Evolutionary conservation across 768 basidiomycete genomes (phyloP), one percentile per base, ranked within the genome.

Genomic region (Lactarius sp.): DNA sequence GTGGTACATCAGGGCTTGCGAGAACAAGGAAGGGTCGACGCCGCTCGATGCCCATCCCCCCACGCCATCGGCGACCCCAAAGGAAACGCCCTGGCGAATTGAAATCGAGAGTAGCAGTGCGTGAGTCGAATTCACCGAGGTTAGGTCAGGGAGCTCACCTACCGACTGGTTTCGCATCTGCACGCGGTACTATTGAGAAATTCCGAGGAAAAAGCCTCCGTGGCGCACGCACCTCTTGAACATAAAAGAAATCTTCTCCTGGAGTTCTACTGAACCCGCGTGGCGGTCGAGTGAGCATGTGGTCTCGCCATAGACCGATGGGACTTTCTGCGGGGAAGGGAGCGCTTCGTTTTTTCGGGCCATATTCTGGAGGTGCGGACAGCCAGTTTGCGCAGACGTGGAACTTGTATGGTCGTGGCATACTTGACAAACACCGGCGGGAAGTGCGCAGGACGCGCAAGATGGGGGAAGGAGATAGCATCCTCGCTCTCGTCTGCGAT

Each of bases 11-110:
- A 98, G 77, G 0, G 91, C 84, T 75, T 97, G 94, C 1, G 93
- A 87, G 77, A 95, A 98, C 51, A 95, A 77, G 0, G 92, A 87
- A 1, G 92, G 92, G 74, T 97, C 93, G 57, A 92, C 83, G 16
- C 92, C 89, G 33, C 83, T 82, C 42, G 87, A 83, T 53, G 84
- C 81, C 95, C 95, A 98, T 20, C 94, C 94, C 2, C 94, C 94
- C 4, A 97, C 94, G 20, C 94, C 94, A 69, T 98, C 94, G 44
- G 94, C 91, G 5, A 97, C 83, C 42, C 92, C 93, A 58, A 97
- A 79, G 2, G 88, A 83, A 34, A 91, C 72, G 27, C 90, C 89
- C 89, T 92, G 36, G n/a, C 27, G 22, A 14, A 31, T 44, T 18
- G 54, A 34, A 14, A 31, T 44, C 20, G 54, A 34, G 52, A 58